Base-by-base conservation (phyloP, 352 stramenopile species). In the Pythium pyrilobum region DNA sequence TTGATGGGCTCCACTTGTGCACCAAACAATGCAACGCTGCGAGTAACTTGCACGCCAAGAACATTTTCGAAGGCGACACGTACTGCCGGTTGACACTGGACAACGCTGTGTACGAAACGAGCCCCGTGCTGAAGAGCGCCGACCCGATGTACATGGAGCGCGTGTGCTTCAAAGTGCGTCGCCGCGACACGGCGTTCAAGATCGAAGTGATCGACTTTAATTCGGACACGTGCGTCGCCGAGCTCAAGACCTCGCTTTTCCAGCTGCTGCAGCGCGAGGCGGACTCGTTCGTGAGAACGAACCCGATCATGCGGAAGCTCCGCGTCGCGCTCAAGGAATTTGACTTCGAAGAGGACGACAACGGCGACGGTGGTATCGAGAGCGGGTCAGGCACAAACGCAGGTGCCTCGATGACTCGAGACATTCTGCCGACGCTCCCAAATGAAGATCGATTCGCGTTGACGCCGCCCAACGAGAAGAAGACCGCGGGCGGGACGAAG, bases 131-230 rank as follows among this genome's bases (percentile, higher is more conserved):
- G 21, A 92, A 92, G 60, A 95, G 77, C 46, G 84, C 84, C 0
- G 81, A 95, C 40, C 84, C 84, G 10, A 90, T 95, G 76, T 92
- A 83, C 60, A 85, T 89, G 76, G 84, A 95, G 37, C 71, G 71
- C 8, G 63, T 91, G 41, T 95, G 84, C 51, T 85, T 90, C 58
- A 74, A 85, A 21, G 71, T 85, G 18, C 63, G 68, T 12, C 65
- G 77, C 21, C 72, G 77, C 9, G 84, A 90, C 49, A 74, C 74
- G 6, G 50, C 29, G 5, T 78, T 95, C 32, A 71, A 67, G 6
- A 69, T 95, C 24, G 78, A 95, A 44, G 72, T 89, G 16, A 87
- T 95, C 25, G 84, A 95, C 56, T 91, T 95, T 52, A 92, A 79
- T 44, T 82, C 80, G 1, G 80, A 95, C 43, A 63, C 74, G 33